Conservation (phyloP, 164 flowering plant genomes). For the Aristolochia fimbriata region DNA sequence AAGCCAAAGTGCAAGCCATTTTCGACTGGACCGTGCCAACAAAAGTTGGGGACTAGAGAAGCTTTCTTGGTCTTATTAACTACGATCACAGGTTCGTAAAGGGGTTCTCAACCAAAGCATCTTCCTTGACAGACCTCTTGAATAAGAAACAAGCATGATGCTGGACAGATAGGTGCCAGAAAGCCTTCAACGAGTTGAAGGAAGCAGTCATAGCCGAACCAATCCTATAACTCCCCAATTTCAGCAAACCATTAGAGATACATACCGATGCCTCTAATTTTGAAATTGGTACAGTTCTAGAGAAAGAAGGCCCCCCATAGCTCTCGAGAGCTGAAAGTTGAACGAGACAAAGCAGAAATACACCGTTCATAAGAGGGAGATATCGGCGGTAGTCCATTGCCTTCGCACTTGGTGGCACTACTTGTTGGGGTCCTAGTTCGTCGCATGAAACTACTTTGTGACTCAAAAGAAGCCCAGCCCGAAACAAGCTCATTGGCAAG, state of each 20-base stretch:
- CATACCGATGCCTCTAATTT: constrained; percentile 5
- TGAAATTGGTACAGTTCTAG: neutral
- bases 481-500: constrained; percentile 15
- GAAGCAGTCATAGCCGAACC: neutral
- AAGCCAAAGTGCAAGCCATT: neutral
- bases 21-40: neutral
- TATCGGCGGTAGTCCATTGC: neutral
- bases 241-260: constrained; percentile 1
- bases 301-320: neutral
- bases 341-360: neutral
- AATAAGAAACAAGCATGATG: constrained; percentile 9
- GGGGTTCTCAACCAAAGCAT: neutral
- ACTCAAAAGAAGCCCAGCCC: constrained; percentile 15
- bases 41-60: neutral
- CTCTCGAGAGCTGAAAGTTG: constrained; percentile 7
- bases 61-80: neutral
- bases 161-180: too few species aligned
- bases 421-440: neutral
- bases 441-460: neutral
- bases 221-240: neutral
- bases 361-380: constrained; percentile 1
- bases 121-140: neutral
- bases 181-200: too few species aligned
- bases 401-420: too few species aligned
- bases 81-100: neutral